A percentile compares a stretch with the other conserved stretches of the same genome.
phyloP scores from a whole-genome alignment of 768 basidiomycete genomes.

The Rubroboletus satanas region DNA sequence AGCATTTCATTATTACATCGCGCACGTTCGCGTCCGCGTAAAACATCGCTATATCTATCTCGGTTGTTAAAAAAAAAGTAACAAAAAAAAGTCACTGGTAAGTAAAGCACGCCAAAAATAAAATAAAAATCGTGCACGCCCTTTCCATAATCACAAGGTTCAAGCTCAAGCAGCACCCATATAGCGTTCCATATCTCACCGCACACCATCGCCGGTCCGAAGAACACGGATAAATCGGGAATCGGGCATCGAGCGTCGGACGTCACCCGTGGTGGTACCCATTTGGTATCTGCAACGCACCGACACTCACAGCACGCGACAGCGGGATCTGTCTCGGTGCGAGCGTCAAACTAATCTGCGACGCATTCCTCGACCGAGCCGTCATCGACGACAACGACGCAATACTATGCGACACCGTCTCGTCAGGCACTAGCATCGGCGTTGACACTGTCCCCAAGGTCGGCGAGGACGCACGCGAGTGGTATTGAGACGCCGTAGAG shows the following conservation, averaged over 20 bases:
- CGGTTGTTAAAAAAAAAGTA: neutral
- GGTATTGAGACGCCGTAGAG: conserved; percentile 33
- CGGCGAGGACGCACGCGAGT: conserved; percentile 32
- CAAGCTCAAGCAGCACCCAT: neutral
- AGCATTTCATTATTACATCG: neutral
- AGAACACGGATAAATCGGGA: neutral
- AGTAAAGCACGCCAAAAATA: neutral
- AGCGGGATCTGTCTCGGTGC: conserved; percentile 42
- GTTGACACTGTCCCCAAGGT: conserved; percentile 12
- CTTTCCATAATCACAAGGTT: neutral
- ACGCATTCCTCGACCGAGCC: conserved; percentile 63
- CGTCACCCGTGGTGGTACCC: conserved; percentile 11
- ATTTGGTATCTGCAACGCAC: conserved; percentile 13
- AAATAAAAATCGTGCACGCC: too few species aligned
- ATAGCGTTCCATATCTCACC: neutral
- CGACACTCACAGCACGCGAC: conserved; percentile 33
- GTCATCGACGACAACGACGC: conserved; percentile 40
- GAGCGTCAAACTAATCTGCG: conserved; percentile 58
- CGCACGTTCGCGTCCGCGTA: neutral
- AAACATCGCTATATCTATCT: neutral
- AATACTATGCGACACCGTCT: conserved; percentile 27
- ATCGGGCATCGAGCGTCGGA: neutral
- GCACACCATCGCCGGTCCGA: neutral
- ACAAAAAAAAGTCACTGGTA: neutral
- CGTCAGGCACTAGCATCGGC: conserved; percentile 9